phyloP scores from a whole-genome alignment of 768 basidiomycete species.

The Hygrocybe punicea region DNA sequence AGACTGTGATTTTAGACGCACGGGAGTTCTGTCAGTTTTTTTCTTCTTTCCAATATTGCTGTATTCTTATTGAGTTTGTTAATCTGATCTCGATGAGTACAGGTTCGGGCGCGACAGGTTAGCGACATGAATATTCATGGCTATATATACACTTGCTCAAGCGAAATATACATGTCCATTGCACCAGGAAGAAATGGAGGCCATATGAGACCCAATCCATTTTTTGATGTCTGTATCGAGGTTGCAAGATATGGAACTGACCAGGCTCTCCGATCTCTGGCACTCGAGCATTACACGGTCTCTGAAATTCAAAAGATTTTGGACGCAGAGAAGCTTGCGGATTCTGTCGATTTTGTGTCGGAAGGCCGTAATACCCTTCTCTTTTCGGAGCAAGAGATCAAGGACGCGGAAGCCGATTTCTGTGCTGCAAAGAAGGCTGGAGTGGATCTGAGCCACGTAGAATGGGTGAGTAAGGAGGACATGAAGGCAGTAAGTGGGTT shows the following conservation, averaged over 20 bases:
- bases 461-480: conserved; percentile 47
- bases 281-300: conserved; percentile 57
- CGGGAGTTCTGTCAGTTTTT: conserved; percentile 72
- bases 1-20: conserved; percentile 73
- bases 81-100: background rate
- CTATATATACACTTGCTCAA: background rate
- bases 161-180: background rate
- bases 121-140: background rate
- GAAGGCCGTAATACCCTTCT: conserved; percentile 53
- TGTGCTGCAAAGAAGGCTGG: conserved; percentile 54
- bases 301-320: conserved; percentile 49
- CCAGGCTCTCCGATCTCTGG: conserved; percentile 52
- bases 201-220: conserved; percentile 56
- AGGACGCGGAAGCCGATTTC: conserved; percentile 41
- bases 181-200: conserved; percentile 74
- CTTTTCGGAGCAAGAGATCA: conserved; percentile 45
- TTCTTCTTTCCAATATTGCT: no score
- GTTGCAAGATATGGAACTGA: conserved; percentile 43
- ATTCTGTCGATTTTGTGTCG: conserved; percentile 59
- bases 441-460: conserved; percentile 40
- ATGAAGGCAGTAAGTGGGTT: conserved; percentile 43
- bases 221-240: conserved; percentile 44
- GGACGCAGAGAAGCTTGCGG: conserved; percentile 38
- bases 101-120: conserved; percentile 80
- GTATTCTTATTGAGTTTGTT: background rate